These are phyloP conservation scores for Nannizzia gypsea DNA, from an alignment of 2,329 filamentous ascomycete species.

Conservation along the genomic window DNA sequence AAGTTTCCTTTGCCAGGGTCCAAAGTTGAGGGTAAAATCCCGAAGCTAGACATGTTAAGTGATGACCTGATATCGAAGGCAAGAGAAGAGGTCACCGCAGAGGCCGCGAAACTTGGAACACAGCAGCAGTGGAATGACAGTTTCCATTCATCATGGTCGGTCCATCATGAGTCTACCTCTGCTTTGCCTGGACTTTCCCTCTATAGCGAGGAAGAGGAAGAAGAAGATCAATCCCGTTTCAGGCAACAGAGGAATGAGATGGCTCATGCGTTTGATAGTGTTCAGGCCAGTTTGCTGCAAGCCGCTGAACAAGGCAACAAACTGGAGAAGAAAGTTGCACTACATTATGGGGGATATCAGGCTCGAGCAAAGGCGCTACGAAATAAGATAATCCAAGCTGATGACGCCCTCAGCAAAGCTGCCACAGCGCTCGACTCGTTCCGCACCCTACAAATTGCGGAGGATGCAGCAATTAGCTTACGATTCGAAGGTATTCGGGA, in stretches of 20 bases:
- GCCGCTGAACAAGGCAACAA: constrained; percentile 73
- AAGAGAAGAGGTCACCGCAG: constrained; percentile 61
- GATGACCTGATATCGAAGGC: constrained; percentile 65
- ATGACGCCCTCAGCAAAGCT: constrained; percentile 61
- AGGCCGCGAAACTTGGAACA: constrained; percentile 43
- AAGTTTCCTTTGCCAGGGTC: constrained; percentile 60
- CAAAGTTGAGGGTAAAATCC: constrained; percentile 51
- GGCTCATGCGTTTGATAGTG: constrained; percentile 59
- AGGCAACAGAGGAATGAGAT: constrained; percentile 47
- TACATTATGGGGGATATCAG: constrained; percentile 83
- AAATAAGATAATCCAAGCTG: constrained; percentile 66
- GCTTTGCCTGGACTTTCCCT: constrained; percentile 64
- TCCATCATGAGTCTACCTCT: constrained; percentile 34
- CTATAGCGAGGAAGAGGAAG: constrained; percentile 65
- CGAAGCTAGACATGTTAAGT: constrained; percentile 51
- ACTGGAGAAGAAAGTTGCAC: constrained; percentile 80
- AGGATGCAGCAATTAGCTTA: constrained; percentile 61
- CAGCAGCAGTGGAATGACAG: constrained; percentile 40
- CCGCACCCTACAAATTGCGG: constrained; percentile 62
- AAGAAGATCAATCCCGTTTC: constrained; percentile 45
- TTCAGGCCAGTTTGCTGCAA: constrained; percentile 60
- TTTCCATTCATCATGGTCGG: constrained; percentile 43
- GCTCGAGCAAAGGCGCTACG: constrained; percentile 69
- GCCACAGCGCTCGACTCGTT: constrained; percentile 61
- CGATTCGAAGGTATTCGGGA: constrained; percentile 64